Conservation (phyloP, 2,329 filamentous ascomycete genomes). For the Fusarium sp. region DNA sequence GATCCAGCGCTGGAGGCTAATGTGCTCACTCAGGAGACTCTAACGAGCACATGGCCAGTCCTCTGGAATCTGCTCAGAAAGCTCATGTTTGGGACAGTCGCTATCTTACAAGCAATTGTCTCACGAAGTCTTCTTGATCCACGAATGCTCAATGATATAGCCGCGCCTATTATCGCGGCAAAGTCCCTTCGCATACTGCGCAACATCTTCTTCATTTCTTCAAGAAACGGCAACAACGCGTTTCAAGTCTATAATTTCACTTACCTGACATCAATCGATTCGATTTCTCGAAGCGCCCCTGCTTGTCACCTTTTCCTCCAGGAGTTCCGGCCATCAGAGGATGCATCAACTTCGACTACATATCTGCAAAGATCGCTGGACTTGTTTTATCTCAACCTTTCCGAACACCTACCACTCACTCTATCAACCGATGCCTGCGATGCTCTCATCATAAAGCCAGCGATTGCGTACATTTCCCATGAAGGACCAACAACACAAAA, state of each 20-base stretch:
- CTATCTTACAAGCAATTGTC: constrained; percentile 79
- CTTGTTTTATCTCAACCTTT: constrained; percentile 87
- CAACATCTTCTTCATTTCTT: constrained; percentile 85
- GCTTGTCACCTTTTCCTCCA: constrained; percentile 75
- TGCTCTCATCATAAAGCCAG: constrained; percentile 77
- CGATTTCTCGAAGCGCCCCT: constrained; percentile 76
- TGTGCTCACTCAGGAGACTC: constrained; percentile 73
- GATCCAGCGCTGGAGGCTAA: constrained; percentile 75
- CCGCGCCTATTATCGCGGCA: constrained; percentile 74
- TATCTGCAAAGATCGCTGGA: constrained; percentile 77
- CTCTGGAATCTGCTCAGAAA: constrained; percentile 83
- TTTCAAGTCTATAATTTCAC: constrained; percentile 90
- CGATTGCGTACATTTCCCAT: constrained; percentile 76
- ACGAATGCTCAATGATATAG: constrained; percentile 56
- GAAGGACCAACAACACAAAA: constrained; percentile 58
- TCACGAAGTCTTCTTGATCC: constrained; percentile 70
- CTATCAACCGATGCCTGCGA: constrained; percentile 77
- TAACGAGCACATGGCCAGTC: constrained; percentile 74
- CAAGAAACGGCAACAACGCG: constrained; percentile 75
- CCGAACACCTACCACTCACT: constrained; percentile 83
- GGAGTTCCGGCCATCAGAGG: constrained; percentile 63
- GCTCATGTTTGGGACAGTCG: constrained; percentile 79
- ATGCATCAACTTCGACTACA: constrained; percentile 48
- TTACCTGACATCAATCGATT: constrained; percentile 84
- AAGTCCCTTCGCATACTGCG: constrained; percentile 80